Base-by-base conservation (phyloP, 768 basidiomycete species). In the Crucibulum laeve region DNA sequence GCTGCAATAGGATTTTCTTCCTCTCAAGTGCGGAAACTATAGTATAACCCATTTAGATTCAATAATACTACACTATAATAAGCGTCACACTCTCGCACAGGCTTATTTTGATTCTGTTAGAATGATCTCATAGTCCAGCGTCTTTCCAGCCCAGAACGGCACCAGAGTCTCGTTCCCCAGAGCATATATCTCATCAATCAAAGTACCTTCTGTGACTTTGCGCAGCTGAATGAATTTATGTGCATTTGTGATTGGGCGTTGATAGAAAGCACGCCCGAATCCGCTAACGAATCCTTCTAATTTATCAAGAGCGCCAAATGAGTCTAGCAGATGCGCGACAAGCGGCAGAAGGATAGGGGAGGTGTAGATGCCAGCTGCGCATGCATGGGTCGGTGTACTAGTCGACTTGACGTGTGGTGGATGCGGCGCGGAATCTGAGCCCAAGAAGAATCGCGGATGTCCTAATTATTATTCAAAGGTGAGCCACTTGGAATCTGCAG, bases 281-380 rank as follows among this genome's bases (percentile, higher is more conserved):
- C 56, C 61, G 58, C 88, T 87, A 38, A 82, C 89, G 57, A 96
- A 99, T 0, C 75, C 80, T 53, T 84, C 75, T 5, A 99, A 70
- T 57, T 76, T 80, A 50, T 93, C 85, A 38, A 98, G 64, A 24
- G 93, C 92, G 14, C 81, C 87, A 48, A 92, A 91, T 4, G 87
- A 84, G 48, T 92, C 91, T 26, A 98, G 71, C 23, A 96, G 69
- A 50, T 94, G 84, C 0, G 95, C 93, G 1, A 89, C 81, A 11
- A 98, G 74, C 2, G 96, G 93, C 13, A 99, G 74, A 15, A 99
- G 73, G 52, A 95, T 84, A 4, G 93, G 87, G 3, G 89, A 91
- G 1, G 96, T 98, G 63, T 98, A 98, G 41, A 98, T 82, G 1
- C 96, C 96, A 7, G 96, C 96, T 1, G 96, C 94, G 63, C 96